Conservation (phyloP, 169 alveolate genomes). For the Plasmodium vivax region DNA sequence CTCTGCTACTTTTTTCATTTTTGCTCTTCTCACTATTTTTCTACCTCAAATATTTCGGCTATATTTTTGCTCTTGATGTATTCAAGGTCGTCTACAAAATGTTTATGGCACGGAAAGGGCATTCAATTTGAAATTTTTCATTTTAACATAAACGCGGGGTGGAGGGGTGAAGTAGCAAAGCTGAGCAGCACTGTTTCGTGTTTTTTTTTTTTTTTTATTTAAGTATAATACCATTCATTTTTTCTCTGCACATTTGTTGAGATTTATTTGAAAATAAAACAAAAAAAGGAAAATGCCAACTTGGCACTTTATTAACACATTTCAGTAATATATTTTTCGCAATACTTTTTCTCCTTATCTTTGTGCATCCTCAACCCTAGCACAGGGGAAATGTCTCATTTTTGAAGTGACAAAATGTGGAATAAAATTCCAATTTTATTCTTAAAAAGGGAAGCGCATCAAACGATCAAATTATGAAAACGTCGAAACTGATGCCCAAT, state of each 20-base stretch:
- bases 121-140: not conserved
- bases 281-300: not conserved
- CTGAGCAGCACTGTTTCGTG: not conserved
- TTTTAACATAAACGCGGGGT: not conserved
- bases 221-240: constrained; percentile 28
- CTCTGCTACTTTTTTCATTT: not conserved
- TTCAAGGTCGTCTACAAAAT: constrained; percentile 29
- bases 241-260: constrained; percentile 6
- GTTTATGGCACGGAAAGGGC: not conserved
- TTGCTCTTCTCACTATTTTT: not conserved
- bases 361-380: not conserved
- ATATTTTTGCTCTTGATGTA: constrained; percentile 39
- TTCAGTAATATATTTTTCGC: not conserved
- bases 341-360: not conserved
- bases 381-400: not conserved
- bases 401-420: not conserved
- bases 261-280: not conserved
- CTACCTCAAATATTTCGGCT: constrained; percentile 63
- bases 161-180: not conserved
- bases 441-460: not conserved
- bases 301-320: not conserved
- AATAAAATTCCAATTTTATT: not conserved
- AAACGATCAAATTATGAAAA: not conserved
- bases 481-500: not conserved
- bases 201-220: not conserved